A percentile compares a stretch with the other conserved stretches of the same genome.
phyloP scores from a whole-genome alignment of 2,329 filamentous ascomycete species.

The Trichoderma aggressivum region DNA sequence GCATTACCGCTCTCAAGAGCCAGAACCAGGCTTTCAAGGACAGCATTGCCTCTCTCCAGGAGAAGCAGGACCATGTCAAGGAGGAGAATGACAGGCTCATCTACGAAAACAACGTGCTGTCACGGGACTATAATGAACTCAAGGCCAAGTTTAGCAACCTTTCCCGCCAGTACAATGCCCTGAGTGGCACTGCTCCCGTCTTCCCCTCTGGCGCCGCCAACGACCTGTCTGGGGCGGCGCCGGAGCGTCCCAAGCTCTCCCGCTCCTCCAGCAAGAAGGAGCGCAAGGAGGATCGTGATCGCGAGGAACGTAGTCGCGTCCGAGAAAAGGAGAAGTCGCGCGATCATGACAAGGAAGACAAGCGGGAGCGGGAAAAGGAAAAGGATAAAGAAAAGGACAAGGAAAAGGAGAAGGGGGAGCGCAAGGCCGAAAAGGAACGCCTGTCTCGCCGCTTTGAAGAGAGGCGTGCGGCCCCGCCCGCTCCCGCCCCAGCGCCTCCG shows the following conservation, averaged over 20 bases:
- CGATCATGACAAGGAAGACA: conserved; percentile 19
- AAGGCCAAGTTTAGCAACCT: conserved; percentile 31
- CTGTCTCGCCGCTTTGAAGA: conserved; percentile 39
- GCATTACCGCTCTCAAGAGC: conserved; percentile 19
- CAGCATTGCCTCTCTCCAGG: conserved; percentile 17
- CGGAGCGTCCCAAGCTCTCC: conserved; percentile 29
- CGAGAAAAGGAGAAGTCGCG: conserved; percentile 12
- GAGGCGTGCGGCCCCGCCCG: conserved; percentile 24
- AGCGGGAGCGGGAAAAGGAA: conserved; percentile 30
- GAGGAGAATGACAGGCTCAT: conserved; percentile 24
- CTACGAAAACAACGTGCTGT: conserved; percentile 31
- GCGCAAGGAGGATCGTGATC: conserved; percentile 20
- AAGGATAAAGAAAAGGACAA: conserved; percentile 24
- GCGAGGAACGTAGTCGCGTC: conserved; percentile 26
- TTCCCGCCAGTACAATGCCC: conserved; percentile 28
- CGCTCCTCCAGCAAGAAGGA: conserved; percentile 30
- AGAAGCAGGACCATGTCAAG: conserved; percentile 26
- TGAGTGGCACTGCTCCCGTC: conserved; percentile 26
- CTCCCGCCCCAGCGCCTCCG: background rate
- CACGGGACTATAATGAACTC: conserved; percentile 27
- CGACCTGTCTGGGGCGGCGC: conserved; percentile 22
- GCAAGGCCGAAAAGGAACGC: conserved; percentile 35
- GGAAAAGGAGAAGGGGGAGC: conserved; percentile 31
- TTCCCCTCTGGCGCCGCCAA: conserved; percentile 23
- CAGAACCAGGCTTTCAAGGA: conserved; percentile 20